Evolutionary conservation across 2,329 filamentous ascomycete genomes (phyloP).

Genomic region (Tolypocladium pustulatum): DNA sequence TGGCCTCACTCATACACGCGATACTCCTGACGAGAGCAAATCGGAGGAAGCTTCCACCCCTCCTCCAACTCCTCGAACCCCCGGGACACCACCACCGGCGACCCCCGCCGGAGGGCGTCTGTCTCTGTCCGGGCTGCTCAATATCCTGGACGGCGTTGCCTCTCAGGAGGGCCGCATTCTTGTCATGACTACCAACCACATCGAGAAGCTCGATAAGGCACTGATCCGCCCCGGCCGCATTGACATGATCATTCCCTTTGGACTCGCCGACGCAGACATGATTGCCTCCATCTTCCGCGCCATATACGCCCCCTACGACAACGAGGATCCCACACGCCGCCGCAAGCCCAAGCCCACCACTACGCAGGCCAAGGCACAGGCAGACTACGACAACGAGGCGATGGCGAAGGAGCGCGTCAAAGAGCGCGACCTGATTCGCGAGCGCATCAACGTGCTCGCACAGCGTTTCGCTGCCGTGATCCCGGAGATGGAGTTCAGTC

Average conservation of each 20-base stretch:
- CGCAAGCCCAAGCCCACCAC: not conserved
- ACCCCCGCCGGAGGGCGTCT: constrained; percentile 27
- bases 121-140: constrained; percentile 67
- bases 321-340: constrained; percentile 8
- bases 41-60: constrained; percentile 1
- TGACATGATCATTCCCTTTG: constrained; percentile 49
- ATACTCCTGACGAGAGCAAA: constrained; percentile 11
- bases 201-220: constrained; percentile 51
- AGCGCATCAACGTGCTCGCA: constrained; percentile 35
- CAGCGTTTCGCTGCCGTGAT: constrained; percentile 36
- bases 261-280: constrained; percentile 42
- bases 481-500: constrained; percentile 46
- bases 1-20: constrained; percentile 52
- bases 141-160: constrained; percentile 67
- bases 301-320: constrained; percentile 44
- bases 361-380: constrained; percentile 8
- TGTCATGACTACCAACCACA: constrained; percentile 56
- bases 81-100: not conserved
- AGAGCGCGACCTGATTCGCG: constrained; percentile 22
- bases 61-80: constrained; percentile 4
- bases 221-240: constrained; percentile 53
- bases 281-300: constrained; percentile 44
- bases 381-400: constrained; percentile 17
- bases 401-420: constrained; percentile 15
- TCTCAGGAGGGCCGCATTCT: constrained; percentile 53